Evolutionary conservation across 1,139 yeast species (phyloP), one percentile per base, ranked within the genome.

Genomic region (Candida tetrigidarum): DNA sequence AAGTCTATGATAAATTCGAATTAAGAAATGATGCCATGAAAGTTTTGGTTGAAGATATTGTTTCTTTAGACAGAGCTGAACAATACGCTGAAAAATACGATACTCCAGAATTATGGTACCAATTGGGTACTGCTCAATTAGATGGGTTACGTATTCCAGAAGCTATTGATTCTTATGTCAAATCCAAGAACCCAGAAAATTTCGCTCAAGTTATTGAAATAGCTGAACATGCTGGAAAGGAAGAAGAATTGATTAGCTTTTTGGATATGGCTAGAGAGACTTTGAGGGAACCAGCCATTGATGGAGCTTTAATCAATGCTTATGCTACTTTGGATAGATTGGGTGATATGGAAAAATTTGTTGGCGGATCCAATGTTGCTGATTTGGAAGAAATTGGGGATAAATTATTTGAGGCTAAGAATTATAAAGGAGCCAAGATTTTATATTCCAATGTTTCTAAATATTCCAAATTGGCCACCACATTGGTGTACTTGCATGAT

Each of bases 51-150:
- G 99, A 93, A 59, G 96, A 93, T 57, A 77, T 93, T 55, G 80
- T 92, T 86, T 89, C 97, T 11, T 81, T 93, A 50, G 99, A 93
- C 66, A 86, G 99, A 64, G 99, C 96, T 61, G 95, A 87, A 61
- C 83, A 84, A 50, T 95, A 89, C 59, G 98, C 96, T 52, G 98
- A 92, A 58, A 89, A 88, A 68, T 76, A 90, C 55, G 93, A 92
- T 58, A 77, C 81, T 33, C 82, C 96, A 11, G 96, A 86, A 57
- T 78, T 93, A 53, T 93, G 98, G 98, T 86, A 88, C 60, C 96
- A 91, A 68, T 80, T 95, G 50, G 99, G 97, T 79, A 83, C 85
- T 64, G 97, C 99, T 46, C 99, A 95, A 71, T 79, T 93, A 61
- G 90, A 91, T 59, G 99, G 98, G 44, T 78, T 92, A 62, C 84